These are phyloP conservation scores for Cyberlindnera mississippiensis DNA, from an alignment of 805 yeast genomes.

Conservation along the genomic window DNA sequence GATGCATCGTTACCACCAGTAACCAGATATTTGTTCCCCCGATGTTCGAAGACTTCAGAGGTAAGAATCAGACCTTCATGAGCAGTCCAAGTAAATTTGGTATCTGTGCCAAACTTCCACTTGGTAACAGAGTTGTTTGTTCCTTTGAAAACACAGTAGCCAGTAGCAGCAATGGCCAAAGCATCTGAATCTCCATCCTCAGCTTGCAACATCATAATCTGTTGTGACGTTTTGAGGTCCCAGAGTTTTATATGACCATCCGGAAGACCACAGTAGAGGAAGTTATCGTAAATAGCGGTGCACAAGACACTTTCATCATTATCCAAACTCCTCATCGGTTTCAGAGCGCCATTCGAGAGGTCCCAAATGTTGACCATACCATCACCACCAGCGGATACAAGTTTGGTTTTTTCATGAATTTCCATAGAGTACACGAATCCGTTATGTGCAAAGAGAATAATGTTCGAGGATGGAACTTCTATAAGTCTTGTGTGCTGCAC, in stretches of 20 bases:
- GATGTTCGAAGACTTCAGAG: slow-evolving; percentile 42
- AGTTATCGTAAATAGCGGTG: slow-evolving; percentile 58
- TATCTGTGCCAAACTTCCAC: slow-evolving; percentile 47
- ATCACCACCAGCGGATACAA: slow-evolving; percentile 86
- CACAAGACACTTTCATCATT: slow-evolving; percentile 72
- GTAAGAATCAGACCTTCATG: slow-evolving; percentile 57
- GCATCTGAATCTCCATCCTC: slow-evolving; percentile 43
- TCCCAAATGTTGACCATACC: slow-evolving; percentile 85
- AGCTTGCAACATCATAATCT: slow-evolving; percentile 41
- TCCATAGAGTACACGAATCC: slow-evolving; percentile 78
- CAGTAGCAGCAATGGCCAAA: slow-evolving; percentile 52
- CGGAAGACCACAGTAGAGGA: slow-evolving; percentile 77
- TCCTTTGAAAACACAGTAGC: slow-evolving; percentile 57
- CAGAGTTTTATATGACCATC: slow-evolving; percentile 76
- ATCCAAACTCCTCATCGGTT: slow-evolving; percentile 40
- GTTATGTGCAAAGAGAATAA: slow-evolving; percentile 80
- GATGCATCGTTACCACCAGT: slow-evolving; percentile 72
- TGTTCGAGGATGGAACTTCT: slow-evolving; percentile 65
- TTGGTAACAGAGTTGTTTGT: slow-evolving; percentile 46
- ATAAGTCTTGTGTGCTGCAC: slow-evolving; percentile 35
- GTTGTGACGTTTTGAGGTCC: slow-evolving; percentile 82
- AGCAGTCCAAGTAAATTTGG: slow-evolving; percentile 45
- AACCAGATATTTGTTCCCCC: slow-evolving; percentile 43
- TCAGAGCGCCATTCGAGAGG: slow-evolving; percentile 25
- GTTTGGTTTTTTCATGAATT: slow-evolving; percentile 30